A percentile compares a stretch with the other conserved stretches of the same genome.
Evolutionary conservation across 208 protist species (phyloP).

Genomic region (Novymonas esmeraldas): DNA sequence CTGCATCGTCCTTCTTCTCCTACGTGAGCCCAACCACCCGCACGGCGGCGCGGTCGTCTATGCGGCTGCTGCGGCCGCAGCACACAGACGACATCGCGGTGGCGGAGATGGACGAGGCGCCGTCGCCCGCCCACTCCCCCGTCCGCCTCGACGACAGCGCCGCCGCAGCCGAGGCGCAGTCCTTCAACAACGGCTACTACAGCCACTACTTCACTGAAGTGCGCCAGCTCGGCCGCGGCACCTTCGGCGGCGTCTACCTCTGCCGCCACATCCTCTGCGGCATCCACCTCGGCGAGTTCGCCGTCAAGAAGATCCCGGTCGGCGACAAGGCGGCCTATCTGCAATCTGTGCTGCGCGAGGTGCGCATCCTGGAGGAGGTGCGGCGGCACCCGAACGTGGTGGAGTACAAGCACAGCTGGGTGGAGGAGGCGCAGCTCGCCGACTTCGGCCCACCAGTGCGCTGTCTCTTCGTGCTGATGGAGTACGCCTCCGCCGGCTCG

Average conservation of each 20-base stretch:
- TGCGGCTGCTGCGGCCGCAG: slow-evolving; percentile 8
- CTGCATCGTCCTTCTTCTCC: slow-evolving; percentile 2
- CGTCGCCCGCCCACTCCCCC: slow-evolving; percentile 23
- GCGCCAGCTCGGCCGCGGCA: slow-evolving; percentile 80
- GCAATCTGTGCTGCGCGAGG: slow-evolving; percentile 80
- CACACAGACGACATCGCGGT: slow-evolving; percentile 4
- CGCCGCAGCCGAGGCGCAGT: slow-evolving; percentile 6
- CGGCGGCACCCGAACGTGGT: slow-evolving; percentile 88
- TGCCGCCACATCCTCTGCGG: slow-evolving; percentile 87
- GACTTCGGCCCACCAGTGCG: slow-evolving; percentile 92
- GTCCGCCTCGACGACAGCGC: no score
- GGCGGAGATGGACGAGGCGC: slow-evolving; percentile 5
- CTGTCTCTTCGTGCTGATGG: slow-evolving; percentile 92
- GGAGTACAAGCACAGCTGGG: slow-evolving; percentile 92
- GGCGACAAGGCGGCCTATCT: slow-evolving; percentile 83
- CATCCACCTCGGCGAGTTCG: slow-evolving; percentile 79
- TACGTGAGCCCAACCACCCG: slow-evolving; percentile 9
- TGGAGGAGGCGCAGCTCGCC: slow-evolving; percentile 76
- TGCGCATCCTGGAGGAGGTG: slow-evolving; percentile 85
- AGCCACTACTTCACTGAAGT: slow-evolving; percentile 83
- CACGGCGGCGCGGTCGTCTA: background rate
- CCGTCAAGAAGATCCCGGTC: slow-evolving; percentile 92
- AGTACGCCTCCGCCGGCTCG: slow-evolving; percentile 86
- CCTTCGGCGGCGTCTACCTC: slow-evolving; percentile 88
- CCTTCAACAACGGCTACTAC: slow-evolving; percentile 71